phyloP scores from a whole-genome alignment of 2,329 filamentous ascomycete species.

The Aspergillus flavus region DNA sequence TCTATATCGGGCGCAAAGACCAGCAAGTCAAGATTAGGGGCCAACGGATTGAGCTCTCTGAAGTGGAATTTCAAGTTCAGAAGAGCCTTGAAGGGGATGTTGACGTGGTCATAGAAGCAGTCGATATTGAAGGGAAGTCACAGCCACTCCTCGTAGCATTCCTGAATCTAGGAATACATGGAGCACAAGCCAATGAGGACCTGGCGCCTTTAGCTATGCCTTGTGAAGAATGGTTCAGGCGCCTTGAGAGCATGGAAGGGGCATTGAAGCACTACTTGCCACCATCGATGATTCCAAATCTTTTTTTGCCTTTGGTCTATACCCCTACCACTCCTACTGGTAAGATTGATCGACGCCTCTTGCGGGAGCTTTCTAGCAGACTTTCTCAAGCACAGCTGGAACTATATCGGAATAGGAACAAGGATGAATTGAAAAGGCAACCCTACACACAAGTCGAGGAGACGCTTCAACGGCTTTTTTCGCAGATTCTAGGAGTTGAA shows the following conservation, averaged over 20 bases:
- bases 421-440: background rate
- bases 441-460: background rate
- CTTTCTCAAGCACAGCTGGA: background rate
- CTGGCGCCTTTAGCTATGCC: no score
- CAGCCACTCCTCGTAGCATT: no score
- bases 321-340: background rate
- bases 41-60: conserved; percentile 24
- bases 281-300: no score
- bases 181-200: no score
- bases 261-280: no score
- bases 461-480: background rate
- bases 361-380: background rate
- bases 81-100: no score
- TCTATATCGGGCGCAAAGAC: conserved; percentile 20
- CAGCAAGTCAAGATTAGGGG: conserved; percentile 26
- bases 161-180: no score
- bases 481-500: background rate
- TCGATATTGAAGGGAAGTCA: no score
- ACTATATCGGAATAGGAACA: background rate
- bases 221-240: no score
- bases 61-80: conserved; percentile 18
- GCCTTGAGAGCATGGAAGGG: no score
- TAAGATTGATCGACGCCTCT: background rate
- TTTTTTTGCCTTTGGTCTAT: no score
- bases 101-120: no score